These are phyloP conservation scores for Tolypocladium paradoxum DNA, from an alignment of 2,329 filamentous ascomycete species.

Conservation along the genomic window DNA sequence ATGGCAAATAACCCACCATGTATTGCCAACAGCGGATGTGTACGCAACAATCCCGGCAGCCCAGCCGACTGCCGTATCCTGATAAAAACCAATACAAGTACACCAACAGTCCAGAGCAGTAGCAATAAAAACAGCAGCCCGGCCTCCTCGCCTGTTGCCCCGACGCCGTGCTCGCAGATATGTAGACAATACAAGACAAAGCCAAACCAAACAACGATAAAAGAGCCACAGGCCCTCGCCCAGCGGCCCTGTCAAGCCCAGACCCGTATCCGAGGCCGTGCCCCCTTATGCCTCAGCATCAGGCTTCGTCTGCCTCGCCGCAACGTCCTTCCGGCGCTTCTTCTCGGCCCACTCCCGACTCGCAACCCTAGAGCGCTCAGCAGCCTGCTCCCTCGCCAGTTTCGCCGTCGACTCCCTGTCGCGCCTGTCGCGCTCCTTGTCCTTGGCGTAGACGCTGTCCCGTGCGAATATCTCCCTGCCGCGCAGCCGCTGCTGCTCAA, in stretches of 20 bases:
- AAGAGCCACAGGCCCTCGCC: not conserved
- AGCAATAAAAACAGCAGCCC: not conserved
- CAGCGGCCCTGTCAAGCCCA: too few species aligned
- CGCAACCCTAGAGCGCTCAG: conserved; percentile 47
- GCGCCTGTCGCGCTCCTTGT: conserved; percentile 40
- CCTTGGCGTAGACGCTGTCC: conserved; percentile 36
- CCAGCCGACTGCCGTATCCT: too few species aligned
- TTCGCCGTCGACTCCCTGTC: conserved; percentile 44
- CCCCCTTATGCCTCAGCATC: not conserved
- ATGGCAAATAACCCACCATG: too few species aligned
- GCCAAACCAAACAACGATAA: not conserved
- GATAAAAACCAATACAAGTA: not conserved
- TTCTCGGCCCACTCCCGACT: conserved; percentile 54
- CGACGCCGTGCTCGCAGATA: not conserved
- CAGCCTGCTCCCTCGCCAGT: conserved; percentile 46
- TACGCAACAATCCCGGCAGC: too few species aligned
- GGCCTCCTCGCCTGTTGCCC: not conserved
- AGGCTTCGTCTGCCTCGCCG: conserved; percentile 8
- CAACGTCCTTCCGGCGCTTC: conserved; percentile 31
- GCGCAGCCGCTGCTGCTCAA: conserved; percentile 38
- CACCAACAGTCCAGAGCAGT: not conserved
- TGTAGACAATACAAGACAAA: not conserved
- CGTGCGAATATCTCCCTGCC: conserved; percentile 43
- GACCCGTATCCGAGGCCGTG: not conserved
- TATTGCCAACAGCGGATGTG: too few species aligned